A percentile compares a stretch with the other conserved stretches of the same genome.
phyloP scores from a whole-genome alignment of 192 early-diverging fungal genomes.

The Dimargaris xerosporica region DNA sequence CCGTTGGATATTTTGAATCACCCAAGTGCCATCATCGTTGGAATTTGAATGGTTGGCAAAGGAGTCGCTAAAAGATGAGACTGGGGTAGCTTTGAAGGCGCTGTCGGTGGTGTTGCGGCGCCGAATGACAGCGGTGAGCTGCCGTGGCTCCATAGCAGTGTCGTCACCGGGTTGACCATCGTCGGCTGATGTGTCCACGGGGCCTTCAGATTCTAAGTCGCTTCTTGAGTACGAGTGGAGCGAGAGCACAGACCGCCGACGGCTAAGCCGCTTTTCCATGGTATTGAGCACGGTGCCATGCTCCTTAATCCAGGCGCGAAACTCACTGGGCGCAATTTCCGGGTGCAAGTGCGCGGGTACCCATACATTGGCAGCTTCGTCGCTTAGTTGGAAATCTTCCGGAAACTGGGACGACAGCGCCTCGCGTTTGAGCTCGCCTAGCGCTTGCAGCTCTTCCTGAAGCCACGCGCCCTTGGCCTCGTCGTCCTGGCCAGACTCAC shows the following conservation, averaged over 20 bases:
- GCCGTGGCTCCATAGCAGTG: not conserved
- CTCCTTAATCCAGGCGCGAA: conserved; percentile 30
- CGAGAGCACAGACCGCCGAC: conserved; percentile 29
- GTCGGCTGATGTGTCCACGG: not conserved
- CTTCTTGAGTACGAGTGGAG: conserved; percentile 20
- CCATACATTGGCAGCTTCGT: conserved; percentile 25
- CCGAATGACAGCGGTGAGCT: conserved; percentile 3
- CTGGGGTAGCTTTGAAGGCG: not conserved
- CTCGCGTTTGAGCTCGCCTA: conserved; percentile 31
- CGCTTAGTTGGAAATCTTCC: conserved; percentile 21
- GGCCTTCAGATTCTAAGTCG: conserved; percentile 8
- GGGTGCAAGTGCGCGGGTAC: conserved; percentile 38
- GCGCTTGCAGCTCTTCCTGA: conserved; percentile 25
- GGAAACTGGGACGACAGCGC: conserved; percentile 33
- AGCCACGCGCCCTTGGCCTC: conserved; percentile 17
- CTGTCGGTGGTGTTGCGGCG: not conserved
- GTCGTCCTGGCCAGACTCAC: too few relatives aligned
- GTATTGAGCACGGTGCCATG: conserved; percentile 27
- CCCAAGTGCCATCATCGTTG: not conserved
- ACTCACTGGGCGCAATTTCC: conserved; percentile 36
- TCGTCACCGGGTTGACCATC: not conserved
- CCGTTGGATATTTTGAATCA: conserved; percentile 25
- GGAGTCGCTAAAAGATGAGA: not conserved
- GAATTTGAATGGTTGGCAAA: not conserved
- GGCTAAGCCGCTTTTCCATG: conserved; percentile 22